Percentiles rank a stretch among this genome's conserved stretches.
Conservation (phyloP, 169 alveolate species). For the Plasmodium sp. region DNA sequence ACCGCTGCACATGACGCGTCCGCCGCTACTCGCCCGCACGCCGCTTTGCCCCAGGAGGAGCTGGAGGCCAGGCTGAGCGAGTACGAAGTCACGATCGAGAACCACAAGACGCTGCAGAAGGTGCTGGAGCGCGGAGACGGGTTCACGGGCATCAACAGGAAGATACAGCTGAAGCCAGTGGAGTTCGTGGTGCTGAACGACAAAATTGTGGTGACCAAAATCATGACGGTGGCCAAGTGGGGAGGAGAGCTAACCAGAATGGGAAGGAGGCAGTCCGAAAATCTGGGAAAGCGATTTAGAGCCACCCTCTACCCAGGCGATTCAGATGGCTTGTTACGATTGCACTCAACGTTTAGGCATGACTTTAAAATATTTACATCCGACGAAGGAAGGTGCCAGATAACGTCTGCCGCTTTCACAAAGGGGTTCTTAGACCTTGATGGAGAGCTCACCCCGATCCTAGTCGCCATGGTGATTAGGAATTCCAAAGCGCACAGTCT, state of each 20-base stretch:
- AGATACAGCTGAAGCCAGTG: conserved; percentile 94
- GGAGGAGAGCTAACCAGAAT: conserved; percentile 98
- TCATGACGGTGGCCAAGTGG: conserved; percentile 97
- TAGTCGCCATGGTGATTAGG: conserved; percentile 94
- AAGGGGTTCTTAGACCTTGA: conserved; percentile 97
- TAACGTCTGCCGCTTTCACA: conserved; percentile 98
- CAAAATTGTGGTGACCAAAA: conserved; percentile 80
- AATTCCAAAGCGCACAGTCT: conserved; percentile 82
- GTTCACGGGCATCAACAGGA: conserved; percentile 96
- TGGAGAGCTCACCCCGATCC: conserved; percentile 97
- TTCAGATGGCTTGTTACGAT: conserved; percentile 94
- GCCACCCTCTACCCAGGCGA: conserved; percentile 94
- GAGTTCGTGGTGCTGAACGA: conserved; percentile 74
- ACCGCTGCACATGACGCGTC: not conserved
- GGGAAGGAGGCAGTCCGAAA: conserved; percentile 95
- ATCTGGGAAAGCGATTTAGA: conserved; percentile 92
- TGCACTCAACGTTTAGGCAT: conserved; percentile 98
- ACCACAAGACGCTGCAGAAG: conserved; percentile 85
- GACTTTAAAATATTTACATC: conserved; percentile 97
- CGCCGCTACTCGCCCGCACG: not conserved
- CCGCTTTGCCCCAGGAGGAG: conserved; percentile 29
- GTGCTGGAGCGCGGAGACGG: conserved; percentile 94
- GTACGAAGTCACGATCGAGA: conserved; percentile 71
- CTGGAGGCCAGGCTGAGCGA: conserved; percentile 50
- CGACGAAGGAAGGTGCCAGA: conserved; percentile 98